Base-by-base conservation (phyloP, 2,329 filamentous ascomycete species). In the Fusarium setosum region DNA sequence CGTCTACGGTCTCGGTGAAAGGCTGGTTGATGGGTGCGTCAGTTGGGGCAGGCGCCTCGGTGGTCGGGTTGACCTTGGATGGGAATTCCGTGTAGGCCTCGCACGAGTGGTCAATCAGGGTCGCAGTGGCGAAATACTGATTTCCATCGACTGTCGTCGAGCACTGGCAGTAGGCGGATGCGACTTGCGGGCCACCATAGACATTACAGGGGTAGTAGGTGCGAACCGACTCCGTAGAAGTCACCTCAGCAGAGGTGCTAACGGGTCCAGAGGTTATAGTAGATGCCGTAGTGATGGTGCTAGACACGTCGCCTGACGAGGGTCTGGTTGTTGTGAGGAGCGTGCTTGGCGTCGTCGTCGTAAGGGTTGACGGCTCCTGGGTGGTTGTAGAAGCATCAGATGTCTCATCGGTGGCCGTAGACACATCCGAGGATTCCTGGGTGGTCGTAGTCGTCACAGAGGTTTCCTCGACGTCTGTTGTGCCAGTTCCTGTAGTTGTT, bases 141-240 rank as follows among this genome's bases (percentile, higher is more conserved):
- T 57, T 57, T 8, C 49, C 55, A 1, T 21, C 35, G 18, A 57
- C 15, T 10, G 56, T 59, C 6, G 52, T 59, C 5, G 17, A 21
- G 11, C 56, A 59, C 9, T 56, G 52, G n/a, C 56, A 59, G 35
- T 56, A 57, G 4, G 56, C 24, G 7, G 41, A 34, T 5, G 51
- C 31, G 0, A 59, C 52, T 0, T 42, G 41, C 2, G 56, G 56
- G 6, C 56, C 56, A 3, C 56, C 52, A 12, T 18, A 35, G 18
- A 34, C 10, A 0, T 6, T 17, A 9, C 56, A 56, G 4, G 56
- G 56, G 10, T 48, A 59, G 35, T 59, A 49, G 4, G 56, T 59
- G 7, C 56, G 56, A 3, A 10, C 18, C 32, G 8, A 9, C 15
- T 13, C 31, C 2, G 31, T 12, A 15, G 31, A 34, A 12, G 31